Percentiles rank a stretch among this genome's conserved stretches.
phyloP scores from a whole-genome alignment of 257 asterid species.

The Capsicum pubescens region DNA sequence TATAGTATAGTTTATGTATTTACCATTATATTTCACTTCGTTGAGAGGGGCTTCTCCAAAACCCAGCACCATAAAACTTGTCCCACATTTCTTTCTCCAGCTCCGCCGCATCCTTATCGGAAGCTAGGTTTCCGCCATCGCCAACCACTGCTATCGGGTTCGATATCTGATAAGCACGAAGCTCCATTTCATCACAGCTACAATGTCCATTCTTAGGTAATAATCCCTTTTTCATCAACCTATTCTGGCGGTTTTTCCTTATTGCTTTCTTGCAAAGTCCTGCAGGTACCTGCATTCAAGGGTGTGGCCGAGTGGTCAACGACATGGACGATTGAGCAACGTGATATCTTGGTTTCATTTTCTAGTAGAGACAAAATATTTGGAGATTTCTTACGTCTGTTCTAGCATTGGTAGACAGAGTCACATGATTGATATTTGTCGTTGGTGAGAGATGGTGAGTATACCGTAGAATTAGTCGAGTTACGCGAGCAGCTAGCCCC shows the following conservation, averaged over 20 bases:
- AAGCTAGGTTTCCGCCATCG: constrained; percentile 28
- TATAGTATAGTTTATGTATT: not conserved
- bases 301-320: too few species aligned
- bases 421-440: too few species aligned
- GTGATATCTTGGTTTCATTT: too few species aligned
- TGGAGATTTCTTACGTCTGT: too few species aligned
- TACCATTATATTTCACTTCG: constrained; percentile 37
- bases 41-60: constrained; percentile 83
- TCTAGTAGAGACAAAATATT: too few species aligned
- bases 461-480: too few species aligned
- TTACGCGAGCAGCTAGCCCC: too few species aligned
- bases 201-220: constrained; percentile 42
- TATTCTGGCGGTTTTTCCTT: constrained; percentile 58
- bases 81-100: constrained; percentile 88
- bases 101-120: constrained; percentile 55
- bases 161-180: constrained; percentile 48
- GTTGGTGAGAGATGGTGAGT: too few species aligned
- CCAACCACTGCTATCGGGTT: constrained; percentile 31
- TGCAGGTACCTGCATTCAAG: constrained; percentile 53
- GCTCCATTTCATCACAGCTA: constrained; percentile 48
- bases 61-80: constrained; percentile 67
- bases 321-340: too few species aligned
- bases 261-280: constrained; percentile 71
- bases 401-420: too few species aligned
- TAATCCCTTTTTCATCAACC: constrained; percentile 35